A percentile compares a stretch with the other conserved stretches of the same genome.
Evolutionary conservation across 2,329 filamentous ascomycete species (phyloP).

Genomic region (Colletotrichum melonis): DNA sequence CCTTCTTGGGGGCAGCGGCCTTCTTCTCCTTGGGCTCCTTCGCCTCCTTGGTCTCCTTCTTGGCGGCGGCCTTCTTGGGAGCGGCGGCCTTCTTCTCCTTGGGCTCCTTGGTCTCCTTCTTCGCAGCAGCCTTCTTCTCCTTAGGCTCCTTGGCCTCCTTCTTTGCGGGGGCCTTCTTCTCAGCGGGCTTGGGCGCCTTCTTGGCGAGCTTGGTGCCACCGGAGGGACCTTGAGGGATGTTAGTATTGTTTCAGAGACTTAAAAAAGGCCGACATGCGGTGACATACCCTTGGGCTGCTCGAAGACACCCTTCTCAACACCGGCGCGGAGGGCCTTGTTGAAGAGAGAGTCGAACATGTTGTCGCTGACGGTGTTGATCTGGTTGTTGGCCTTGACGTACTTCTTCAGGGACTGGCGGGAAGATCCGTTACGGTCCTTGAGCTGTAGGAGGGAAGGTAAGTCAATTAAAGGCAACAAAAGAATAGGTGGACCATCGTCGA

Average conservation of each 20-base stretch:
- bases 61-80: conserved; percentile 55
- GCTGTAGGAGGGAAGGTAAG: conserved; percentile 53
- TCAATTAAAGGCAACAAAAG: conserved; percentile 49
- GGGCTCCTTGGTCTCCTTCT: conserved; percentile 47
- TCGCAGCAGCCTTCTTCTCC: conserved; percentile 46
- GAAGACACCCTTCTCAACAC: conserved; percentile 89
- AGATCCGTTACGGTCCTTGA: conserved; percentile 72
- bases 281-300: conserved; percentile 88
- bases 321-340: conserved; percentile 85
- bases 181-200: conserved; percentile 87
- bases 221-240: conserved; percentile 71
- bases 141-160: conserved; percentile 46
- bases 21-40: conserved; percentile 39
- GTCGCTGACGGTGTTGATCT: conserved; percentile 49
- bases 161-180: conserved; percentile 44
- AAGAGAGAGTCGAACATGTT: conserved; percentile 78
- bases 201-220: conserved; percentile 93
- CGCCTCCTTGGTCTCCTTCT: conserved; percentile 53
- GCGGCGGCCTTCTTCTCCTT: conserved; percentile 60
- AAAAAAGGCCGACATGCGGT: not conserved
- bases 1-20: conserved; percentile 45
- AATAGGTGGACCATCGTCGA: conserved; percentile 24
- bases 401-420: conserved; percentile 73
- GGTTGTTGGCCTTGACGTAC: conserved; percentile 58
- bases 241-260: conserved; percentile 35